phyloP scores from a whole-genome alignment of 768 basidiomycete species.

The Boletus edulis region DNA sequence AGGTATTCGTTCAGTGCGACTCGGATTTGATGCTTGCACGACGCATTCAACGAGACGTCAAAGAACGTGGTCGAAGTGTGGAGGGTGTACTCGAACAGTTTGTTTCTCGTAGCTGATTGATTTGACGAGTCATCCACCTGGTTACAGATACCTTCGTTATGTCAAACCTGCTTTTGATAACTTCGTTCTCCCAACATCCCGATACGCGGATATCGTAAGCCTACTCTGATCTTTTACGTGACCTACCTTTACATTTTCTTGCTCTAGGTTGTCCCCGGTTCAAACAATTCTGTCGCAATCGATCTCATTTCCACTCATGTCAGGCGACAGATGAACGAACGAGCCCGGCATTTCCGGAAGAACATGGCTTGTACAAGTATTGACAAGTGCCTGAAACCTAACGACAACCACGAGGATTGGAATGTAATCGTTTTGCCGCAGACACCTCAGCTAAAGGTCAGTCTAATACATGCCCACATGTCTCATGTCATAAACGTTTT shows the following conservation, averaged over 20 bases:
- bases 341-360: slow-evolving; percentile 68
- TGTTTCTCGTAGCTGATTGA: slow-evolving; percentile 15
- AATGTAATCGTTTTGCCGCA: slow-evolving; percentile 68
- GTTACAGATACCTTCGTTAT: slow-evolving; percentile 80
- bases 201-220: slow-evolving; percentile 83
- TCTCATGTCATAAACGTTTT: background rate
- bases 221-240: background rate
- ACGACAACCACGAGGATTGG: slow-evolving; percentile 42
- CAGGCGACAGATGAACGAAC: slow-evolving; percentile 76
- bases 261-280: slow-evolving; percentile 91
- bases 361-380: slow-evolving; percentile 58
- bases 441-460: slow-evolving; percentile 78
- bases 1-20: slow-evolving; percentile 92
- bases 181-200: slow-evolving; percentile 85
- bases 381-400: slow-evolving; percentile 35
- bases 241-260: background rate
- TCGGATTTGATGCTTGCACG: slow-evolving; percentile 97
- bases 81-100: slow-evolving; percentile 89
- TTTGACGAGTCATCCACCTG: slow-evolving; percentile 1
- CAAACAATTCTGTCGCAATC: slow-evolving; percentile 85
- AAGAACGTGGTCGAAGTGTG: slow-evolving; percentile 83
- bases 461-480: slow-evolving; percentile 4
- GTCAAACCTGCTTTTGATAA: slow-evolving; percentile 96
- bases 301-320: slow-evolving; percentile 93
- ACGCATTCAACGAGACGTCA: slow-evolving; percentile 82